Percentiles rank a stretch among this genome's conserved stretches.
Evolutionary conservation across 768 basidiomycete genomes (phyloP).

Genomic region (Suillus bovinus): DNA sequence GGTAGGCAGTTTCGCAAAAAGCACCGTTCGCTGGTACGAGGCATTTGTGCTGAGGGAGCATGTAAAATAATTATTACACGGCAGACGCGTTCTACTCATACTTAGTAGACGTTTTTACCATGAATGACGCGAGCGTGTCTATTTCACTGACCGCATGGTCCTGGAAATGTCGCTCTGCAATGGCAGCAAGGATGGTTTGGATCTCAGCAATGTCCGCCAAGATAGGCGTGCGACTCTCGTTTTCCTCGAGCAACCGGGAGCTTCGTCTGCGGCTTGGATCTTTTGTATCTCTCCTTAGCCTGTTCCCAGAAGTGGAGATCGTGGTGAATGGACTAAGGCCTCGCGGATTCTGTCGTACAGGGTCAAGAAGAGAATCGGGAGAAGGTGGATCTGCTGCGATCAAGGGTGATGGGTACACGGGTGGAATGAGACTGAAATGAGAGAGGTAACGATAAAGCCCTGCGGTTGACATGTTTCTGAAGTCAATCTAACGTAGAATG

Average conservation of each 20-base stretch:
- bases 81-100: slow-evolving; percentile 37
- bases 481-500: slow-evolving; percentile 60
- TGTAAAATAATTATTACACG: slow-evolving; percentile 12
- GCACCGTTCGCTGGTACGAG: neutral
- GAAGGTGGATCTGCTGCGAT: slow-evolving; percentile 68
- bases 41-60: slow-evolving; percentile 1
- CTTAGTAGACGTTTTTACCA: slow-evolving; percentile 63
- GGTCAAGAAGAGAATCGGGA: slow-evolving; percentile 58
- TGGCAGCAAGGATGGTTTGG: slow-evolving; percentile 61
- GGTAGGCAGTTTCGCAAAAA: neutral
- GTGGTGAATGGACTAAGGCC: slow-evolving; percentile 48
- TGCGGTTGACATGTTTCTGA: slow-evolving; percentile 63
- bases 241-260: slow-evolving; percentile 72
- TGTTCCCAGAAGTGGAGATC: slow-evolving; percentile 60
- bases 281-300: slow-evolving; percentile 69
- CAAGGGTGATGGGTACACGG: slow-evolving; percentile 69
- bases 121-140: slow-evolving; percentile 79
- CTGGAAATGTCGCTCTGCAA: slow-evolving; percentile 75
- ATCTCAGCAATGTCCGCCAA: slow-evolving; percentile 70
- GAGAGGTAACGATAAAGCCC: slow-evolving; percentile 72
- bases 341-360: slow-evolving; percentile 44
- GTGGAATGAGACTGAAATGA: slow-evolving; percentile 71
- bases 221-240: slow-evolving; percentile 56
- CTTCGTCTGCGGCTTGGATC: slow-evolving; percentile 64
- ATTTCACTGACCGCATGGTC: slow-evolving; percentile 67